Evolutionary conservation across 208 protist species (phyloP), one percentile per base, ranked within the genome.

Genomic region (Leishmania amazonensis): DNA sequence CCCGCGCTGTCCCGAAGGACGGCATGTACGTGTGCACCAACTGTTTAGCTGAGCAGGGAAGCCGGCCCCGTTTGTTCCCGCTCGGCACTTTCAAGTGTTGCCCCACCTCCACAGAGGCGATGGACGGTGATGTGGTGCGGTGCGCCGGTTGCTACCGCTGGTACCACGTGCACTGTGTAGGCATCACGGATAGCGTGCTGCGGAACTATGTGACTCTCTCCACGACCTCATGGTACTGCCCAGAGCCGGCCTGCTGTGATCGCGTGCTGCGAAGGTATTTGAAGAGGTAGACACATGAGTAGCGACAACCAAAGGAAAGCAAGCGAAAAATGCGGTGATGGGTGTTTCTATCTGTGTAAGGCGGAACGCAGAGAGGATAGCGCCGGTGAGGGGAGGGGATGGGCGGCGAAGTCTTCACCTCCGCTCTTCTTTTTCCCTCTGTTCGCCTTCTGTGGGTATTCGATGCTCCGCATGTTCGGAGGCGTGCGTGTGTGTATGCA

Each of bases 171-270:
- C 77, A 81, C 24, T 97, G 95, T 76, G 84, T 97, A 9, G 89
- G 87, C 51, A 91, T 97, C 73, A 58, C 78, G 11, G 83, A 93
- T 72, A 64, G 24, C 58, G 76, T 60, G 31, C 85, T 97, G 60
- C 90, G 88, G 67, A 81, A 91, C 21, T 94, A 96, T 67, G 85
- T 93, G 51, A 83, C 87, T 17, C 81, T 97, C 0, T 94, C 93
- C 15, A 94, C 92, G 17, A 97, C 95, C 0, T 89, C 87, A 76
- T 97, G 95, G 93, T 96, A 96, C 81, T 97, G 95, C 77, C 86
- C 87, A 3, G 88, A 95, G 54, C 90, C 91, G 21, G n/a, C 79
- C 47, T 97, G 95, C 90, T 93, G 87, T 75, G 91, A 96, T 54
- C 65, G 73, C 31, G 79, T 86, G 57, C 79, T 86, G 78, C 83